phyloP scores from a whole-genome alignment of 2,329 filamentous ascomycete species.

The Pestalotiopsis sp. region DNA sequence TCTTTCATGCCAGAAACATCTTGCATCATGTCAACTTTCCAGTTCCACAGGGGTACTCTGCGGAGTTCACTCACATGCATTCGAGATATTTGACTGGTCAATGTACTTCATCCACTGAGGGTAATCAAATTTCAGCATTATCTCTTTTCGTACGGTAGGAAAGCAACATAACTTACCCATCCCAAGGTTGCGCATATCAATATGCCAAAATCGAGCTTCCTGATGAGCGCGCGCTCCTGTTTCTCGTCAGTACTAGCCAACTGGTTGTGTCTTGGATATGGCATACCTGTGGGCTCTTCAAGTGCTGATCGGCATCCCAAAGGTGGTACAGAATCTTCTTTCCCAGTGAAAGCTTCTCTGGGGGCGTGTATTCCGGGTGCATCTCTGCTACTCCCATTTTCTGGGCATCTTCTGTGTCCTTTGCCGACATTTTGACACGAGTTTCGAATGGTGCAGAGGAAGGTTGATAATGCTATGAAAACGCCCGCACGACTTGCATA shows the following conservation, averaged over 20 bases:
- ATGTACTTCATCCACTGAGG: constrained; percentile 18
- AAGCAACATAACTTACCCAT: constrained; percentile 1
- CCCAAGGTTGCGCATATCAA: constrained; percentile 16
- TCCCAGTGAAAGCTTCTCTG: constrained; percentile 12
- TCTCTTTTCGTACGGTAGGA: not conserved
- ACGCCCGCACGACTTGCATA: not conserved
- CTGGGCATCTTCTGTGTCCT: not conserved
- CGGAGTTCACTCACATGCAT: constrained; percentile 9
- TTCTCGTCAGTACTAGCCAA: not conserved
- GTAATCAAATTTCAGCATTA: not conserved
- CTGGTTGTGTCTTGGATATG: not conserved
- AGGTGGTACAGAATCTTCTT: constrained; percentile 17
- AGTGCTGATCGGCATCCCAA: constrained; percentile 17
- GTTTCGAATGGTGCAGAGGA: not conserved
- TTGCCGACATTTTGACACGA: not conserved
- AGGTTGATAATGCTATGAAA: not conserved
- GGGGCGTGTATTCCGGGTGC: not conserved
- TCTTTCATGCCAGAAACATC: constrained; percentile 17
- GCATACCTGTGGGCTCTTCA: constrained; percentile 15
- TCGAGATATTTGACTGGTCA: constrained; percentile 15
- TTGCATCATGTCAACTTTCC: not conserved
- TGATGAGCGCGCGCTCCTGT: constrained; percentile 15
- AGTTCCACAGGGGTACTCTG: not conserved
- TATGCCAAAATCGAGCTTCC: constrained; percentile 19
- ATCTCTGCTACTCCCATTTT: not conserved